Evolutionary conservation across 768 basidiomycete genomes (phyloP).

Genomic region (Holtermanniella nyarrowii): DNA sequence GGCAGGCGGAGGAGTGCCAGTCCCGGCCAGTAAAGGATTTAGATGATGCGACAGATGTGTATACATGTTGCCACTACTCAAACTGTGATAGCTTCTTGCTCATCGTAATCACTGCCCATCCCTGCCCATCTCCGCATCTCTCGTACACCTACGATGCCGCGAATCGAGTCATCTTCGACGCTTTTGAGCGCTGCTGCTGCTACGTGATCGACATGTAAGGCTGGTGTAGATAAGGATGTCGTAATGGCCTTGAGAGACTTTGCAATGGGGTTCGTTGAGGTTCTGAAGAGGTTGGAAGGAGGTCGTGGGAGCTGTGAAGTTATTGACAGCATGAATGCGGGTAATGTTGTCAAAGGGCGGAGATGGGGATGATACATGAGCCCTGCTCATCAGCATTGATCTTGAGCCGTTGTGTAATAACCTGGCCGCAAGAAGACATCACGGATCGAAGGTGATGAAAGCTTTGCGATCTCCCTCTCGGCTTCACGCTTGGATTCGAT

Average conservation of each 20-base stretch:
- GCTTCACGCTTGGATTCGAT: constrained; percentile 91
- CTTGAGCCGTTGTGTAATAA: constrained; percentile 43
- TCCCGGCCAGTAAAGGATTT: neutral
- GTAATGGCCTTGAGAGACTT: constrained; percentile 47
- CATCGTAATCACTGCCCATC: constrained; percentile 11
- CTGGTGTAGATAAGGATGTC: constrained; percentile 69
- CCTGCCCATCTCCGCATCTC: constrained; percentile 50
- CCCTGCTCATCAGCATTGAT: constrained; percentile 46
- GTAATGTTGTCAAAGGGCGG: constrained; percentile 76
- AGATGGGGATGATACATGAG: constrained; percentile 92
- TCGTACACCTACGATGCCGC: constrained; percentile 47
- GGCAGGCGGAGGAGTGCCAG: constrained; percentile 10
- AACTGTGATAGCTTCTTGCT: no score
- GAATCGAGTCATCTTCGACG: constrained; percentile 47
- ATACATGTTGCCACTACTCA: no score
- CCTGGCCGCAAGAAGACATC: constrained; percentile 82
- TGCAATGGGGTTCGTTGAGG: constrained; percentile 15
- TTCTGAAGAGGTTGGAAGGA: constrained; percentile 41
- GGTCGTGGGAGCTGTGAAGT: constrained; percentile 61
- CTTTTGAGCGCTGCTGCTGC: constrained; percentile 63
- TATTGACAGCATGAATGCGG: constrained; percentile 71
- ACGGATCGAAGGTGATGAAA: constrained; percentile 46
- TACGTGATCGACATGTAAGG: constrained; percentile 92
- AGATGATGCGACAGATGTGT: neutral
- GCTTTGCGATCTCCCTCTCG: constrained; percentile 55